phyloP scores from a whole-genome alignment of 176 grass and related monocot species.

The Cocos nucifera region DNA sequence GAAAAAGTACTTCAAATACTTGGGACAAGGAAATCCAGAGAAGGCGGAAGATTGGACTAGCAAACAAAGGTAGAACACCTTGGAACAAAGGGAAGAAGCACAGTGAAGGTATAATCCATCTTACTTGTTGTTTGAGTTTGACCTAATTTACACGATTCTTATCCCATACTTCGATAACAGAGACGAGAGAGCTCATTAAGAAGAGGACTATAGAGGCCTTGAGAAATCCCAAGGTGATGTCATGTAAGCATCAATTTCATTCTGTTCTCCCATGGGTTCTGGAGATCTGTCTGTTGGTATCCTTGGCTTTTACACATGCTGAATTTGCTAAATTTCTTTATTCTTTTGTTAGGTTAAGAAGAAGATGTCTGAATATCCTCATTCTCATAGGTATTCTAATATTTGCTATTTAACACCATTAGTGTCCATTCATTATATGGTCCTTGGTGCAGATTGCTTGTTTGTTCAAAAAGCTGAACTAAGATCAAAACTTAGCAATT shows the following conservation, averaged over 20 bases:
- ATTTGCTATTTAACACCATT: background rate
- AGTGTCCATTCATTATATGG: no score
- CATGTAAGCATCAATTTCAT: constrained; percentile 55
- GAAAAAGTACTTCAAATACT: constrained; percentile 4
- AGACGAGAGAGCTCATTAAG: constrained; percentile 62
- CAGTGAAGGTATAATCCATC: constrained; percentile 34
- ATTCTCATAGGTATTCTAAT: constrained; percentile 47
- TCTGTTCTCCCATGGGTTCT: background rate
- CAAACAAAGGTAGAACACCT: constrained; percentile 64
- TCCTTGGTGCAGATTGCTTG: no score
- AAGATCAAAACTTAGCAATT: background rate
- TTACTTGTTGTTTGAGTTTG: constrained; percentile 10
- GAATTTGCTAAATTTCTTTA: constrained; percentile 1
- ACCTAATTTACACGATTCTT: constrained; percentile 7
- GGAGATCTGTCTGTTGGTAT: background rate
- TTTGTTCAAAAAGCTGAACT: no score
- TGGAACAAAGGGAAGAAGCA: constrained; percentile 72
- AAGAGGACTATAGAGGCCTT: constrained; percentile 52
- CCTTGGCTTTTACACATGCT: background rate
- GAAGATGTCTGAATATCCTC: constrained; percentile 58
- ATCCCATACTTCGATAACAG: constrained; percentile 11
- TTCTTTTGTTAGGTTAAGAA: constrained; percentile 37
- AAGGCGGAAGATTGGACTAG: constrained; percentile 66
- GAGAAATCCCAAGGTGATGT: constrained; percentile 96
- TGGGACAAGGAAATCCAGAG: constrained; percentile 57